Conservation (phyloP, 805 yeast genomes). For the Cyberlindnera nakhonratchasimensis region DNA sequence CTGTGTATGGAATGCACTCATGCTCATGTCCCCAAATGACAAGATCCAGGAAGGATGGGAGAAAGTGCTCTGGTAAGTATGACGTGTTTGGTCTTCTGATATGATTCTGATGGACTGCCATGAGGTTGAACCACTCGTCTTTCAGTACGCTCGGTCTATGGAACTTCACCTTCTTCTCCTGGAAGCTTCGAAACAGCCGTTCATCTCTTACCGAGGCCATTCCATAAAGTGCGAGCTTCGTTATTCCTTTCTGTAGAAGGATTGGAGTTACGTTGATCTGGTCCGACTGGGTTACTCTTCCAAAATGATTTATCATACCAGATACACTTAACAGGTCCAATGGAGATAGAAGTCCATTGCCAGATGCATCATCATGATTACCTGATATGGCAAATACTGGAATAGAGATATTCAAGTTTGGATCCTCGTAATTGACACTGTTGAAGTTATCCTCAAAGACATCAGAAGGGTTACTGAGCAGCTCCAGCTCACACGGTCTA, state of each 20-base stretch:
- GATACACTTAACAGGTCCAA: slow-evolving; percentile 78
- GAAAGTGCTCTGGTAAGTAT: slow-evolving; percentile 76
- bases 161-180: slow-evolving; percentile 77
- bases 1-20: slow-evolving; percentile 78
- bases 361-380: slow-evolving; percentile 95
- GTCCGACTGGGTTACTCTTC: slow-evolving; percentile 74
- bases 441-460: slow-evolving; percentile 63
- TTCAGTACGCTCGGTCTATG: slow-evolving; percentile 57
- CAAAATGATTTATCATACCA: slow-evolving; percentile 88
- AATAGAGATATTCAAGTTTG: slow-evolving; percentile 80
- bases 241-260: slow-evolving; percentile 74
- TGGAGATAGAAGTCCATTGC: slow-evolving; percentile 77
- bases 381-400: slow-evolving; percentile 94
- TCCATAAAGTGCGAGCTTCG: slow-evolving; percentile 85
- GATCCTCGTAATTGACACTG: slow-evolving; percentile 84
- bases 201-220: slow-evolving; percentile 88
- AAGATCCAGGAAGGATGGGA: slow-evolving; percentile 79
- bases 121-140: slow-evolving; percentile 75
- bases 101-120: slow-evolving; percentile 92
- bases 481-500: slow-evolving; percentile 79
- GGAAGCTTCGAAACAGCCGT: slow-evolving; percentile 73
- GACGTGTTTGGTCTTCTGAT: slow-evolving; percentile 70
- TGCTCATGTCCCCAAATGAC: slow-evolving; percentile 98
- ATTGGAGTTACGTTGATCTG: slow-evolving; percentile 72
- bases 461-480: slow-evolving; percentile 72